These are phyloP conservation scores for Anethum foeniculum DNA, from an alignment of 140 eudicot species.

Conservation along the genomic window DNA sequence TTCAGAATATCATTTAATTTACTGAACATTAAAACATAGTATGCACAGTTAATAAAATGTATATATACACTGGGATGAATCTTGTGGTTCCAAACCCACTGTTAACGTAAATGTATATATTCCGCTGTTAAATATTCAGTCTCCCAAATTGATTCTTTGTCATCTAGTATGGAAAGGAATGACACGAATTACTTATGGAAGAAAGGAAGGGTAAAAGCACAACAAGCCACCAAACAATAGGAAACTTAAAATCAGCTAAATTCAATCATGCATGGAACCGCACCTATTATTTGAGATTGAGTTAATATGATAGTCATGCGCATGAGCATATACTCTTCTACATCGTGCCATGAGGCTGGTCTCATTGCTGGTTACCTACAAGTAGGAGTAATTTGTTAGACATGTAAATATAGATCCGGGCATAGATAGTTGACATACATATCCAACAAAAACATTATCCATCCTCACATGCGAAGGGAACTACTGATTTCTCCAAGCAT, in stretches of 20 bases:
- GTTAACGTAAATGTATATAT: background rate
- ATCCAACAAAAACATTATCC: background rate
- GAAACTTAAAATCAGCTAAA: background rate
- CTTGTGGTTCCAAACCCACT: background rate
- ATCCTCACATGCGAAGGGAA: background rate
- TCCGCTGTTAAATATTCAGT: background rate
- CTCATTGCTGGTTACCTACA: conserved; percentile 10
- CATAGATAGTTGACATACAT: background rate
- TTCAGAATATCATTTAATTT: background rate
- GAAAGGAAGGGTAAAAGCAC: background rate
- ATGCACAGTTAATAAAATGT: background rate
- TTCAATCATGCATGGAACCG: background rate
- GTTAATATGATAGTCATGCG: conserved; percentile 7
- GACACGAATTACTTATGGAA: background rate
- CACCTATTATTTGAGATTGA: conserved; percentile 1
- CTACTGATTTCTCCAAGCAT: background rate
- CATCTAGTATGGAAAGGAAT: background rate
- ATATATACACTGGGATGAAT: background rate
- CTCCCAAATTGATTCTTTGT: background rate
- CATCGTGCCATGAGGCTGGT: conserved; percentile 9
- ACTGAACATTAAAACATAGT: background rate
- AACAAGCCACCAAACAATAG: background rate
- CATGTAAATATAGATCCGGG: background rate
- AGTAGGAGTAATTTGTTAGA: background rate
- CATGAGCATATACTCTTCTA: conserved; percentile 10